Base-by-base conservation (phyloP, 192 early-diverging fungal species). In the Backusella macrospora region DNA sequence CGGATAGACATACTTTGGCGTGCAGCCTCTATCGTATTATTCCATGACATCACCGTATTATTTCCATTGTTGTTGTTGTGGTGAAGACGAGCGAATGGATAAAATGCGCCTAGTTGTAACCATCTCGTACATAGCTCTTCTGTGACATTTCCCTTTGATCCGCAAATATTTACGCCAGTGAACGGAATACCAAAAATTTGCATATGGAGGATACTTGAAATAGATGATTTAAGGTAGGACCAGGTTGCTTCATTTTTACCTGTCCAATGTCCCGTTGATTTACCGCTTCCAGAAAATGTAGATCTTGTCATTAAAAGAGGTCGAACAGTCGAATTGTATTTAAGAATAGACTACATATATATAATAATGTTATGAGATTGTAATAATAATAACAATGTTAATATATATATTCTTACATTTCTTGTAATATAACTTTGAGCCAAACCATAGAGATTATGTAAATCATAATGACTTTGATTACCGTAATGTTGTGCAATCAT, bases 171-270 rank as follows among this genome's bases (percentile, higher is more conserved):
- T 8, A 90, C 76, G 8, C 92, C 92, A 4, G 87, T 82, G 80
- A 88, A 88, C 0, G 89, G 88, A 40, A 93, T 87, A 34, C 90
- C 91, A 73, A 91, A 91, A 8, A 92, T 76, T 26, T 90, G 88
- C 79, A 93, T 90, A 44, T 82, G 81, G 16, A 93, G 79, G 37
- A 87, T 73, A 15, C 84, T 87, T 6, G 90, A 52, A 65, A 92
- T 88, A 0, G 90, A 92, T n/a, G 81, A 42, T 38, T 84, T 80
- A 65, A 93, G 73, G 67, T 87, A 83, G 12, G 78, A 14, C 84
- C 84, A 93, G 6, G 81, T 70, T 3, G 91, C 82, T 46, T 67
- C 64, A 73, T 92, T 92, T 74, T 92, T 90, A 45, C 90, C 90
- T 59, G 72, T 45, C 70, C 67, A 76, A 37, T 68, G 52, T 40